Percentiles rank a stretch among this genome's conserved stretches.
phyloP scores from a whole-genome alignment of 2,329 filamentous ascomycete genomes.

The Fragosphaeria purpurea region DNA sequence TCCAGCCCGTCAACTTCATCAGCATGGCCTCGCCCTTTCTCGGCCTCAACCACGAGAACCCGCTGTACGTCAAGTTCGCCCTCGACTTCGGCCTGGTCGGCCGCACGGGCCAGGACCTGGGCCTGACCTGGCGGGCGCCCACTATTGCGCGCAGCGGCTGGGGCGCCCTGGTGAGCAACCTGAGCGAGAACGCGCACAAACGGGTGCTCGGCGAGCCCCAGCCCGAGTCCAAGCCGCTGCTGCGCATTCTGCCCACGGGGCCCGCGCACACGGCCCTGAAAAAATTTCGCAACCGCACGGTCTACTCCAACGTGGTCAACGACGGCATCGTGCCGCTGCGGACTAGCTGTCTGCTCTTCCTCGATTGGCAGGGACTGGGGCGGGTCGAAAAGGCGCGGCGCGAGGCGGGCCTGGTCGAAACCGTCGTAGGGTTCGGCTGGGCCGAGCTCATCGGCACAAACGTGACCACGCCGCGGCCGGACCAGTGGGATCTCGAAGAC shows the following conservation, averaged over 20 bases:
- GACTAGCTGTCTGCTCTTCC: conserved; percentile 89
- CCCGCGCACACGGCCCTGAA: conserved; percentile 79
- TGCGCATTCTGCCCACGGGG: conserved; percentile 82
- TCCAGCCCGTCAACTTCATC: conserved; percentile 85
- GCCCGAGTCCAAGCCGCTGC: conserved; percentile 75
- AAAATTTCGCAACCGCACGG: conserved; percentile 80
- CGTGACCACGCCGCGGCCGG: conserved; percentile 35
- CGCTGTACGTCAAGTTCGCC: conserved; percentile 92
- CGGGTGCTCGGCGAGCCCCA: conserved; percentile 48
- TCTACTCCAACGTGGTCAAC: conserved; percentile 96
- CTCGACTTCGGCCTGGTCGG: conserved; percentile 93
- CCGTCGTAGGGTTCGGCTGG: conserved; percentile 89
- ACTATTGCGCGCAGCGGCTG: conserved; percentile 77
- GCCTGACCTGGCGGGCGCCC: conserved; percentile 86
- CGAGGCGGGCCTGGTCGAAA: conserved; percentile 86
- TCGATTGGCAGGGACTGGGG: conserved; percentile 91
- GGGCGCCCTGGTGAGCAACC: conserved; percentile 75
- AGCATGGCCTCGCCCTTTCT: conserved; percentile 78
- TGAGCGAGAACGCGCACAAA: conserved; percentile 58
- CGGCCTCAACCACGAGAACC: conserved; percentile 93
- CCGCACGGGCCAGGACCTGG: conserved; percentile 90
- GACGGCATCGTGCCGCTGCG: conserved; percentile 92
- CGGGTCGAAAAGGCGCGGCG: conserved; percentile 89
- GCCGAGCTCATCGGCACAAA: conserved; percentile 76
- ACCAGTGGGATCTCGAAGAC: conserved; percentile 31